Base-by-base conservation (phyloP, 169 alveolate genomes). In the Plasmodium vivax region DNA sequence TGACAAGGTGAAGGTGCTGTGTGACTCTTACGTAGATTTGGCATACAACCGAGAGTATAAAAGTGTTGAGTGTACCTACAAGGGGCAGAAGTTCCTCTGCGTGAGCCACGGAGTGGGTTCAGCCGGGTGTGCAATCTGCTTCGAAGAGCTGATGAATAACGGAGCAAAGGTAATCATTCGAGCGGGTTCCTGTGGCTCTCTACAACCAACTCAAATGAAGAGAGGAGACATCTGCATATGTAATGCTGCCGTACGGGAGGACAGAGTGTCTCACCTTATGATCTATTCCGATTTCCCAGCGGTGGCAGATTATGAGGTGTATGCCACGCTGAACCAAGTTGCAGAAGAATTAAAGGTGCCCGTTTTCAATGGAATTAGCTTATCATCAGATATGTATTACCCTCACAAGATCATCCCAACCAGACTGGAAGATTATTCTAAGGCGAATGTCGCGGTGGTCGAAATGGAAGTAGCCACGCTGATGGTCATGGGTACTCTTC, bases 91-190 rank as follows among this genome's bases (percentile, higher is more conserved):
- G 62, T 93, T 93, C 80, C 75, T 91, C 32, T 88, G 93, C 77
- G 96, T 91, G 10, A 85, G 94, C 77, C 96, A 93, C 47, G 96
- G 96, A 34, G 92, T 93, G 0, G 96, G 96, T 8, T 88, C 94
- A 19, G 82, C 96, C 10, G 96, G 96, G 2, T 75, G 92, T 58
- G 94, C 96, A 14, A 73, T 93, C 36, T 93, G 96, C 73, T 93
- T 93, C 56, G 96, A 93, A 62, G 96, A 93, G 80, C 56, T 93
- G 5, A 73, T 85, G 47, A 75, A 93, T 34, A 81, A 83, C 34
- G 96, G 96, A 36, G 96, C 94, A 2, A 90, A 90, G 74, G 94
- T 81, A 1, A 90, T 90, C 34, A 90, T 90, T 16, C 90, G 94
- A 41, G 94, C 90, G 27, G 96, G 96, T 1, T 85, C 96, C 0